Percentiles rank a stretch among this genome's conserved stretches.
Conservation (phyloP, 352 stramenopile species). For the Phytophthora lateralis region DNA sequence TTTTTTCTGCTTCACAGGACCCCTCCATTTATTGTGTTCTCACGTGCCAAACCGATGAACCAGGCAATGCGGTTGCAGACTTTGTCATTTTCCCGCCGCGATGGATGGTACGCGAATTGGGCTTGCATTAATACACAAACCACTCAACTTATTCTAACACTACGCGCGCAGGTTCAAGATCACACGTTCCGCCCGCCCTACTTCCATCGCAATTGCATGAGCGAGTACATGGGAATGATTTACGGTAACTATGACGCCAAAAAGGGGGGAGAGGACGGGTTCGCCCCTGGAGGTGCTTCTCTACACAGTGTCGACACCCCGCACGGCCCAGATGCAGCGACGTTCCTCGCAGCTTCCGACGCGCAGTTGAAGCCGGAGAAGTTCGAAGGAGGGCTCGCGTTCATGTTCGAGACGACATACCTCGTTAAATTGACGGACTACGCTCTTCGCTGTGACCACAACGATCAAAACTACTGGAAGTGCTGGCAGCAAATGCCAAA, state of each 20-base stretch:
- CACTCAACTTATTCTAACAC: not conserved
- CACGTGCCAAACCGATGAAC: conserved; percentile 93
- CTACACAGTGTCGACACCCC: conserved; percentile 91
- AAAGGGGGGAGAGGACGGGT: conserved; percentile 84
- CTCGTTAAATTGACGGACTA: conserved; percentile 91
- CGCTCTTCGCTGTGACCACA: conserved; percentile 86
- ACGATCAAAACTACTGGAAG: conserved; percentile 91
- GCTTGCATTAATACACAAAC: not conserved
- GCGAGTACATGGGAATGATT: conserved; percentile 98
- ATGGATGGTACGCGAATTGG: conserved; percentile 83
- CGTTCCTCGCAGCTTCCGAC: conserved; percentile 91
- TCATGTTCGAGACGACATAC: conserved; percentile 98
- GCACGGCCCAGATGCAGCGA: conserved; percentile 94
- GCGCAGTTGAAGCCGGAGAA: conserved; percentile 84
- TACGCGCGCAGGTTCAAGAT: conserved; percentile 62
- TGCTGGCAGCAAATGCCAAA: conserved; percentile 95
- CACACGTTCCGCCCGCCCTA: conserved; percentile 94
- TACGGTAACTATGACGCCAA: conserved; percentile 97
- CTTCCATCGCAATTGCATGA: conserved; percentile 98
- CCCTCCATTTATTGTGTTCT: conserved; percentile 98
- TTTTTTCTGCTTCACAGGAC: conserved; percentile 51
- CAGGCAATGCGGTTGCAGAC: conserved; percentile 94
- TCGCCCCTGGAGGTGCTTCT: conserved; percentile 91
- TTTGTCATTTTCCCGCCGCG: conserved; percentile 98
- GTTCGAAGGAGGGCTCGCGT: conserved; percentile 94